Base-by-base conservation (phyloP, 169 alveolate genomes). In the Eimeria tenella region DNA sequence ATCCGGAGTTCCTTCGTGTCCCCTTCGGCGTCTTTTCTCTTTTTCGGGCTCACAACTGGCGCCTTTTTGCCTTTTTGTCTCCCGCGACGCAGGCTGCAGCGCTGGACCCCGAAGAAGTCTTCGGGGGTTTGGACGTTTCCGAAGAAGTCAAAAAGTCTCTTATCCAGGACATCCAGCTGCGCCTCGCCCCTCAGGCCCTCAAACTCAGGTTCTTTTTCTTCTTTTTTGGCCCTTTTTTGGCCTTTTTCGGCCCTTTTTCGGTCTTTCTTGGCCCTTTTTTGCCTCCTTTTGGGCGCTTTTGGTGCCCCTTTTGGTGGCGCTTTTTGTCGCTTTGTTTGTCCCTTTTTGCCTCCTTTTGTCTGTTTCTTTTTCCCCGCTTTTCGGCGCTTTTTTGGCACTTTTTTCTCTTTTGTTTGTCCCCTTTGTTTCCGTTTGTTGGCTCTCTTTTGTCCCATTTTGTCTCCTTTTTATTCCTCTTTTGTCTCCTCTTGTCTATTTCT, bases 181-280 rank as follows among this genome's bases (percentile, higher is more conserved):
- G 99, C 31, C 95, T 98, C 42, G 95, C 99, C 11, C 99, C 99
- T 5, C 99, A 98, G 90, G 98, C 98, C n/a, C 79, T 98, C 71
- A 97, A 97, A 93, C 96, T 98, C 73, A 97, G 98, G 97, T 96
- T 0, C 4, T 53, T 9, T 10, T 50, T 87, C 23, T 17, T 52
- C 1, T 6, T 10, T 10, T 15, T 75, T n/a, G n/a, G n/a, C n/a
- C n/a, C 68, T 31, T 31, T 31, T 31, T 31, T 31, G 42, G 0
- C 42, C 2, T 2, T 31, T 31, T 31, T 31, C 2, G 42, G 0
- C 42, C 2, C 42, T 31, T 31, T 31, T 31, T 31, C 2, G 42
- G 2, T 31, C 42, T 31, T 31, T 31, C 2, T 31, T 31, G 42
- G 2, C 42, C 2, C 42, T 2, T 31, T 31, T 31, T 31, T 31